Base-by-base conservation (phyloP, 2,329 filamentous ascomycete species). In the Penicillium sp. region DNA sequence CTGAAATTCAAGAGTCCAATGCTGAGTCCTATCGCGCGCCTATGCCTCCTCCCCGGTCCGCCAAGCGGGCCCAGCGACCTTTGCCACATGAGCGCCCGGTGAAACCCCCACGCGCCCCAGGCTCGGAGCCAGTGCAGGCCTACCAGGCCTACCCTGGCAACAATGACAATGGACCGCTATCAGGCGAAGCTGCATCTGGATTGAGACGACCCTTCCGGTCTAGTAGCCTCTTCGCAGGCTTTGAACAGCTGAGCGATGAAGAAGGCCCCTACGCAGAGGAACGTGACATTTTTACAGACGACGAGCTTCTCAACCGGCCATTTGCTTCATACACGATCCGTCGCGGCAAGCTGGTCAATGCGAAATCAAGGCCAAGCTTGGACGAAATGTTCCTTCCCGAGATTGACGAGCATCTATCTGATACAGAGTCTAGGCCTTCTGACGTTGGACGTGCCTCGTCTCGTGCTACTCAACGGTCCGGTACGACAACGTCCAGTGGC, bases 181-280 rank as follows among this genome's bases (percentile, higher is more conserved):
- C 87, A 1, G 78, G 74, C 21, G 75, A 79, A 54, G 81, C 84
- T 14, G 83, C 81, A 52, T 81, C 82, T 2, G 83, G 86, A 2
- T 80, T 89, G 69, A 84, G 87, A 58, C 84, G 88, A 16, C 89
- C 90, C 1, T 87, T 90, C 68, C 83, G 90, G 54, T 87, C 90
- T 49, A 93, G 90, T 74, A 95, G 90, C 69, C 79, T 96, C n/a
- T 95, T 95, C 73, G 90, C 90, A 31, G 90, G 90, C 0, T 95
- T 96, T 64, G 90, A 93, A 47, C 85, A 85, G 13, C 81, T 80
- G 45, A 91, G 86, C 67, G 81, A 82, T 56, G 79, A 82, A 16
- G 75, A 76, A 60, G 56, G 55, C 9, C 62, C 65, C 8, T 64
- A 64, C 9, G 60, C 55, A 33, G 47, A 56, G 39, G 47, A 67